phyloP scores from a whole-genome alignment of 768 basidiomycete genomes.

The Amanita inopinata region DNA sequence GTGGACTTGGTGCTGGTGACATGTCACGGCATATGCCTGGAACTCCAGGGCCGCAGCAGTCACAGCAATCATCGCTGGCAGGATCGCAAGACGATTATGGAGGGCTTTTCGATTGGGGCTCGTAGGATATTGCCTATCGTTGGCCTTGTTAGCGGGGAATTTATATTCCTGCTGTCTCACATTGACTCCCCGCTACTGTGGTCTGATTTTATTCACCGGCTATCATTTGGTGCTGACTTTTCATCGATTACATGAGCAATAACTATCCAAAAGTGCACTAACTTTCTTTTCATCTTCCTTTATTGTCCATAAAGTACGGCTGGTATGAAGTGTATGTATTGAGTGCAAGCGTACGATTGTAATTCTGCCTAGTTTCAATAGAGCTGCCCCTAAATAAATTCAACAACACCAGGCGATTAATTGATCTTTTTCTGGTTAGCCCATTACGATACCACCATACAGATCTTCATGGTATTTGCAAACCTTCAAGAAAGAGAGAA shows the following conservation, averaged over 20 bases:
- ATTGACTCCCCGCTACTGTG: too few species aligned
- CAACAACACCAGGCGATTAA: background rate
- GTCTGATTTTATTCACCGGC: constrained; percentile 14
- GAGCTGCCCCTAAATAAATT: background rate
- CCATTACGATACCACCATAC: background rate
- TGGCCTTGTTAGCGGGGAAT: too few species aligned
- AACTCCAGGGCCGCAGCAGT: constrained; percentile 36
- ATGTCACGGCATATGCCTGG: constrained; percentile 39
- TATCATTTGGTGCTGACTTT: constrained; percentile 17
- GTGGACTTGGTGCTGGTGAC: constrained; percentile 20
- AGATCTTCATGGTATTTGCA: constrained; percentile 53
- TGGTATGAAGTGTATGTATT: constrained; percentile 10
- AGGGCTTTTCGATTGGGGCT: constrained; percentile 52
- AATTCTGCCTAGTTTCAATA: constrained; percentile 9
- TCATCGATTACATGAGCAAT: constrained; percentile 7
- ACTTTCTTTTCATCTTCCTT: constrained; percentile 13
- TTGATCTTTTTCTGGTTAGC: background rate
- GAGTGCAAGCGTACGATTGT: background rate
- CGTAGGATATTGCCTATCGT: too few species aligned
- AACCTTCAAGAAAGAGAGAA: constrained; percentile 61
- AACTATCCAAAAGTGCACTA: constrained; percentile 19
- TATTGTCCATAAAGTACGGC: constrained; percentile 14
- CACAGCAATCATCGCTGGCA: constrained; percentile 18
- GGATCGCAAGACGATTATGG: constrained; percentile 8
- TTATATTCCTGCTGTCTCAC: too few species aligned